Conservation (phyloP, 768 basidiomycete genomes). For the Pleurotus citrinopileatus region DNA sequence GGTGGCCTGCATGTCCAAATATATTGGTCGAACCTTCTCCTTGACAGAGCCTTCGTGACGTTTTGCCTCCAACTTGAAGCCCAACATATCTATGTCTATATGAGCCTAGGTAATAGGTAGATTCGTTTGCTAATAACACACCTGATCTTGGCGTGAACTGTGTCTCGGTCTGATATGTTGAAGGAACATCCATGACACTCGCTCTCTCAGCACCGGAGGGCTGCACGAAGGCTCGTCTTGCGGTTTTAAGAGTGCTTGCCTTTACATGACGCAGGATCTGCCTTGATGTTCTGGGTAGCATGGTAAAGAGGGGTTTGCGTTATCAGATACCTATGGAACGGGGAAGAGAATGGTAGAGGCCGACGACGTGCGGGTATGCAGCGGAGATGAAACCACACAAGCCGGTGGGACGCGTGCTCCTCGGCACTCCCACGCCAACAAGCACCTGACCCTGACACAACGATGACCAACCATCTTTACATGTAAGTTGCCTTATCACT, state of each 20-base stretch:
- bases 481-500: no score
- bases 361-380: neutral
- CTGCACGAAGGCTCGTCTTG: slow-evolving; percentile 67
- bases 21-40: slow-evolving; percentile 82
- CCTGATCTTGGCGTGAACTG: slow-evolving; percentile 72
- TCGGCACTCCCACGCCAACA: no score
- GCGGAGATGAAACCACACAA: slow-evolving; percentile 2
- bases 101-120: neutral
- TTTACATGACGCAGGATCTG: slow-evolving; percentile 32
- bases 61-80: slow-evolving; percentile 75
- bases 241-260: slow-evolving; percentile 19
- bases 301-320: slow-evolving; percentile 24
- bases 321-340: slow-evolving; percentile 17
- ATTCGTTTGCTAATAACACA: slow-evolving; percentile 24
- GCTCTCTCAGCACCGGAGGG: slow-evolving; percentile 82
- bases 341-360: slow-evolving; percentile 7
- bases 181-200: slow-evolving; percentile 78
- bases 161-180: slow-evolving; percentile 65
- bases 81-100: slow-evolving; percentile 71
- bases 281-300: slow-evolving; percentile 58
- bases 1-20: slow-evolving; percentile 98
- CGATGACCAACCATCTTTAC: no score
- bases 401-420: neutral
- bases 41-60: slow-evolving; percentile 53
- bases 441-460: no score